These are phyloP conservation scores for Russula foetens DNA, from an alignment of 768 basidiomycete species.

Conservation along the genomic window DNA sequence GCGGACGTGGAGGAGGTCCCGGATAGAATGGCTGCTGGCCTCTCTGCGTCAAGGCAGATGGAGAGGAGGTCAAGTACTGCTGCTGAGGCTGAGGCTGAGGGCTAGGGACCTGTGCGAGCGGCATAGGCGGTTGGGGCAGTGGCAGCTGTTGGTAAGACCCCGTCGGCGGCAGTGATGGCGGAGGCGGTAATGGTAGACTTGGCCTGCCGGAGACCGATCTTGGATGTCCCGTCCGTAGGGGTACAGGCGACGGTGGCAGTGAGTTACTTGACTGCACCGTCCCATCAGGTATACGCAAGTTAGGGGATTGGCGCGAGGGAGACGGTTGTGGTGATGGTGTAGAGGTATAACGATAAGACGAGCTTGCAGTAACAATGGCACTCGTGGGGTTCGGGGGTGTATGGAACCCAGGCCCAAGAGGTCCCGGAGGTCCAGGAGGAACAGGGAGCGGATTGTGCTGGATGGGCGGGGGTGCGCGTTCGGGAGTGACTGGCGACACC, in stretches of 20 bases:
- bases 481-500: background rate
- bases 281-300: background rate
- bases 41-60: conserved; percentile 21
- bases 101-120: conserved; percentile 6
- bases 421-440: conserved; percentile 21
- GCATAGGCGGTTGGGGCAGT: conserved; percentile 19
- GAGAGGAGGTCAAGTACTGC: conserved; percentile 21
- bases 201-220: conserved; percentile 34
- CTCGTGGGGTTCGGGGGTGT: conserved; percentile 3
- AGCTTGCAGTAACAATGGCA: background rate
- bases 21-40: conserved; percentile 24
- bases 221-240: background rate
- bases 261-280: conserved; percentile 19
- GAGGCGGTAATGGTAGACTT: conserved; percentile 40
- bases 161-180: conserved; percentile 28
- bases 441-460: conserved; percentile 17
- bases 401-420: conserved; percentile 15
- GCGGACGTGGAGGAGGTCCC: conserved; percentile 26
- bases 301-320: conserved; percentile 8
- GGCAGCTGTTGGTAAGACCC: conserved; percentile 27
- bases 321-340: conserved; percentile 17
- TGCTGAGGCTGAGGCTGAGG: conserved; percentile 14
- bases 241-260: conserved; percentile 10
- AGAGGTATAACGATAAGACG: conserved; percentile 12
- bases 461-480: background rate